Evolutionary conservation across 2,329 filamentous ascomycete genomes (phyloP).

Genomic region (Aspergillus melleus): DNA sequence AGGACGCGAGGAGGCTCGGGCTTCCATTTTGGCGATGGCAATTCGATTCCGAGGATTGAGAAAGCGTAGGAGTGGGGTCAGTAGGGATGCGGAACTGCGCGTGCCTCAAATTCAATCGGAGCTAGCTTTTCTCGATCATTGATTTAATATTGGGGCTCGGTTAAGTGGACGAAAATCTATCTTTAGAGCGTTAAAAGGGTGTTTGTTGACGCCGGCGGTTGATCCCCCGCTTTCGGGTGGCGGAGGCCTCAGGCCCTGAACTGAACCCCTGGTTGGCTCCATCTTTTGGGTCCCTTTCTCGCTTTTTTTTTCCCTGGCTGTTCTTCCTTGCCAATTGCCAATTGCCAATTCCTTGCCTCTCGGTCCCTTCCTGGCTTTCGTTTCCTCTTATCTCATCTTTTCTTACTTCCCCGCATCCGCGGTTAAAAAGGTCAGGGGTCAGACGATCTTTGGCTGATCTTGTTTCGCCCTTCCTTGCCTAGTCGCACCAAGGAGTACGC

Average conservation of each 20-base stretch:
- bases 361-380: constrained; percentile 10
- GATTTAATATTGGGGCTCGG: not conserved
- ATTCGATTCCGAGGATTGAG: constrained; percentile 5
- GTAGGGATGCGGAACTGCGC: not conserved
- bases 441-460: constrained; percentile 2
- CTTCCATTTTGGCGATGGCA: constrained; percentile 24
- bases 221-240: constrained; percentile 31
- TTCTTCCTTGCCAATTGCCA: not conserved
- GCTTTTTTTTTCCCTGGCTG: constrained; percentile 12
- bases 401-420: constrained; percentile 12
- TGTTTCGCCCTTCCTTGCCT: not conserved
- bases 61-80: not conserved
- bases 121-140: no score
- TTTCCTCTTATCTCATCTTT: not conserved
- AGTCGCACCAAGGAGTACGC: not conserved
- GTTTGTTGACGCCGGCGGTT: constrained; percentile 8
- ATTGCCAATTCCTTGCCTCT: not conserved
- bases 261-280: not conserved
- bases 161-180: not conserved
- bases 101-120: no score
- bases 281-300: constrained; percentile 16
- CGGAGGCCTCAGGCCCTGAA: constrained; percentile 7
- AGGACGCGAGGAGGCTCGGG: constrained; percentile 61
- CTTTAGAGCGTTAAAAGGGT: not conserved
- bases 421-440: constrained; percentile 12